phyloP scores from a whole-genome alignment of 2,329 filamentous ascomycete genomes.

The Cryphonectria japonica region DNA sequence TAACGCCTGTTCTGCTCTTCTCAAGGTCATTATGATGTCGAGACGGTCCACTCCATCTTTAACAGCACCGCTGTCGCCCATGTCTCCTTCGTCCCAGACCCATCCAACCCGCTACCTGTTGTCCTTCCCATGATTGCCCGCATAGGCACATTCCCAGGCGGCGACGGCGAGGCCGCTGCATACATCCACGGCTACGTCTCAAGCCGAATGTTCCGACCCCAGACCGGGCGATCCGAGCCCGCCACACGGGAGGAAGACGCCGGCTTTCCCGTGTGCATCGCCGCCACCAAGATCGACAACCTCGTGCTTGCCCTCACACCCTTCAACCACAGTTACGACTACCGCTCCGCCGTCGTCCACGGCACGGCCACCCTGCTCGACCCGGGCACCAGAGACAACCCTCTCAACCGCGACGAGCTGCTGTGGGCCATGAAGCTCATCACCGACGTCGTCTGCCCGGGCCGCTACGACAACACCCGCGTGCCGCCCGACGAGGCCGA shows the following conservation, averaged over 20 bases:
- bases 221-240: conserved; percentile 39
- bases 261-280: conserved; percentile 72
- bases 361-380: conserved; percentile 72
- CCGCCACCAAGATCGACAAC: conserved; percentile 77
- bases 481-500: conserved; percentile 74
- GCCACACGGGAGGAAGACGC: conserved; percentile 12
- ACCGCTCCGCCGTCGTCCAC: conserved; percentile 78
- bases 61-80: conserved; percentile 76
- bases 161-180: conserved; percentile 64
- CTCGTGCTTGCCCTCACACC: conserved; percentile 79
- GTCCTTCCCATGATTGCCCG: conserved; percentile 86
- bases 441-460: conserved; percentile 72
- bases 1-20: conserved; percentile 1
- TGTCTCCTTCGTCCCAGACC: conserved; percentile 70
- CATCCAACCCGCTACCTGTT: conserved; percentile 70
- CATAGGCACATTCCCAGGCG: conserved; percentile 74
- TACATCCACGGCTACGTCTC: conserved; percentile 88
- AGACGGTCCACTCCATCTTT: conserved; percentile 75
- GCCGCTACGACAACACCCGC: conserved; percentile 71
- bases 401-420: conserved; percentile 65
- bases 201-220: conserved; percentile 73
- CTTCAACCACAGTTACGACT: conserved; percentile 84
- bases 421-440: conserved; percentile 78
- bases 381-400: conserved; percentile 18
- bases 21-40: conserved; percentile 72